These are phyloP conservation scores for Pharnaceum exiguum DNA, from an alignment of 148 eudicot genomes.

Conservation along the genomic window DNA sequence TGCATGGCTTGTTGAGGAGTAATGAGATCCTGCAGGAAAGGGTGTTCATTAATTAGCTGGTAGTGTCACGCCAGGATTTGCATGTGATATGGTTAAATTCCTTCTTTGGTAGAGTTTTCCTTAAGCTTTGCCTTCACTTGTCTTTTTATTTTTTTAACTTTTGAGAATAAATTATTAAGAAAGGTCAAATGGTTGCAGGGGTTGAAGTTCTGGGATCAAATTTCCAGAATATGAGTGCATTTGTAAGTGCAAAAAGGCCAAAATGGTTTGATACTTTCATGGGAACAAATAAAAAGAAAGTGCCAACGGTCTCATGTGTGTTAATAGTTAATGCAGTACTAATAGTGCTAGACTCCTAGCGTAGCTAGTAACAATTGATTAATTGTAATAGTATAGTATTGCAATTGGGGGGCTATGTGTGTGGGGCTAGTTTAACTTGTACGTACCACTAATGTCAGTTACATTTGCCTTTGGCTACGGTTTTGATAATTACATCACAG, in stretches of 20 bases:
- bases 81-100: constrained; percentile 25
- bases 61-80: constrained; percentile 20
- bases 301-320: too few relatives aligned
- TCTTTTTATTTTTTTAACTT: background rate
- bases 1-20: background rate
- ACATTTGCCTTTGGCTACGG: too few relatives aligned
- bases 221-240: constrained; percentile 5
- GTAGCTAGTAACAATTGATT: too few relatives aligned
- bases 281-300: too few relatives aligned
- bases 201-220: background rate
- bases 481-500: background rate
- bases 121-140: background rate
- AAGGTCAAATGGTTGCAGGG: background rate
- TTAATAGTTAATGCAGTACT: too few relatives aligned
- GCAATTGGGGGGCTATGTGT: too few relatives aligned
- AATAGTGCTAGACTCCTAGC: too few relatives aligned
- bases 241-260: constrained; percentile 3
- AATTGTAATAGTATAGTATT: too few relatives aligned
- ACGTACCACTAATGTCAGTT: too few relatives aligned
- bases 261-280: constrained; percentile 1
- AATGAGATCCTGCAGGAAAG: constrained; percentile 11
- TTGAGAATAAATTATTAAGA: background rate
- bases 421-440: too few relatives aligned
- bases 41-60: constrained; percentile 15
- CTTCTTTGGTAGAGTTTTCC: too few relatives aligned